Percentiles rank a stretch among this genome's conserved stretches.
Evolutionary conservation across 1,284 basidiomycete species (phyloP).

Genomic region (Vanrija sp.): DNA sequence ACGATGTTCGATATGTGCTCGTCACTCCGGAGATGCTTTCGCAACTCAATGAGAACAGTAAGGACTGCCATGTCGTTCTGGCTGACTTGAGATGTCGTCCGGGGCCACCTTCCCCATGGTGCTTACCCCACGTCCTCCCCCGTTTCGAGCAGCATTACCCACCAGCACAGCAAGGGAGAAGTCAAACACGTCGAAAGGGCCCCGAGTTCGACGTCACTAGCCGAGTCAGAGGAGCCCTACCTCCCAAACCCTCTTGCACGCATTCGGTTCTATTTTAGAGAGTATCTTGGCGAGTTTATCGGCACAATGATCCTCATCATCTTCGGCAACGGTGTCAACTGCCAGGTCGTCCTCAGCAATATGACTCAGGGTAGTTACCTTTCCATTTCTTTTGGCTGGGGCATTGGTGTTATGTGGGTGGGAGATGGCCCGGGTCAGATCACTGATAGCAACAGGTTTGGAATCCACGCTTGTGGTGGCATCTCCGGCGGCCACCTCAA

Average conservation of each 20-base stretch:
- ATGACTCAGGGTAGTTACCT: conserved; percentile 8
- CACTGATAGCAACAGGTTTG: conserved; percentile 4
- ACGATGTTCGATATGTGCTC: conserved; percentile 5
- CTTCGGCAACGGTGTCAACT: conserved; percentile 18
- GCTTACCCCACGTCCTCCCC: too few relatives aligned
- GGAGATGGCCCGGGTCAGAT: too few relatives aligned
- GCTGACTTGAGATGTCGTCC: too few relatives aligned
- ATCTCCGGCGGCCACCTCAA: conserved; percentile 31
- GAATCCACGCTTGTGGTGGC: conserved; percentile 8
- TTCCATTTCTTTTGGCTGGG: conserved; percentile 16
- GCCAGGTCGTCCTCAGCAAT: conserved; percentile 11
- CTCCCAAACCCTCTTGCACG: conserved; percentile 4
- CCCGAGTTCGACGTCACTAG: neutral
- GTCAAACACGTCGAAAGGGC: too few relatives aligned
- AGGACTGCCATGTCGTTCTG: too few relatives aligned
- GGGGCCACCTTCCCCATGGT: too few relatives aligned
- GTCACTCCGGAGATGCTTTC: conserved; percentile 12
- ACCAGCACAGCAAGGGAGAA: too few relatives aligned
- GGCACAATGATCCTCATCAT: conserved; percentile 17
- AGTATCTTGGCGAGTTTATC: conserved; percentile 15
- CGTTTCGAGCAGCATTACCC: too few relatives aligned
- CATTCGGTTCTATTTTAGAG: neutral
- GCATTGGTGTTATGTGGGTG: conserved; percentile 15
- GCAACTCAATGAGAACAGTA: too few relatives aligned
- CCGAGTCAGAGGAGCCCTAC: neutral